Base-by-base conservation (phyloP, 140 eudicot species). In the Cichorium intybus region DNA sequence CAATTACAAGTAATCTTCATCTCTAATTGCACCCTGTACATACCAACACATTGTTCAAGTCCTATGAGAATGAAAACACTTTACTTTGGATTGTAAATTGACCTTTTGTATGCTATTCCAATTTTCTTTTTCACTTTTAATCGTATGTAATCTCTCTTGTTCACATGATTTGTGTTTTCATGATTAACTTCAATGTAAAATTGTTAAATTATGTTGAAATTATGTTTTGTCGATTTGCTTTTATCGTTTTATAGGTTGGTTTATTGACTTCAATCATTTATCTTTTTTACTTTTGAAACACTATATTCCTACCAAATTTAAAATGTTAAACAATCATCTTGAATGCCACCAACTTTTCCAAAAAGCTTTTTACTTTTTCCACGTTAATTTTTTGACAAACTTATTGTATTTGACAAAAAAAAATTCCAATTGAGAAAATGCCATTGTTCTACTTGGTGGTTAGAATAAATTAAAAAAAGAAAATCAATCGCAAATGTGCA, bases 111-210 rank as follows among this genome's bases (percentile, higher is more conserved):
- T 43, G 45, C 10, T 28, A 7, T 73, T 56, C 12, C 7, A 47
- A 55, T 60, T 17, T 45, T 18, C 9, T 34, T 31, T 49, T 46
- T 64, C 60, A 33, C 34, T 64, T 64, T 66, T 47, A 22, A 45
- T 56, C 23, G 35, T 22, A 55, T 72, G 77, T 62, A 46, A 56
- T 43, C 21, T 72, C 34, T 55, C 46, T 46, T 73, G 66, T 63
- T 53, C 10, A 72, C 66, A 64, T 22, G 60, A 29, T 64, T 64
- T 73, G 37, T 48, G 58, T 73, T 31, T 73, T 57, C 52, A 33
- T 56, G 23, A 33, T 56, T 31, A 37, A 47, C 61, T 74, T 65
- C 48, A 57, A 17, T 65, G 68, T 57, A 65, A 34, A 48, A 33
- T 0, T 65, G 54, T 65, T 49, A 45, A 37, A 3, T 20, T 33